Evolutionary conservation across 106 monocot genomes (phyloP).

Genomic region (Dendrobium officinale): DNA sequence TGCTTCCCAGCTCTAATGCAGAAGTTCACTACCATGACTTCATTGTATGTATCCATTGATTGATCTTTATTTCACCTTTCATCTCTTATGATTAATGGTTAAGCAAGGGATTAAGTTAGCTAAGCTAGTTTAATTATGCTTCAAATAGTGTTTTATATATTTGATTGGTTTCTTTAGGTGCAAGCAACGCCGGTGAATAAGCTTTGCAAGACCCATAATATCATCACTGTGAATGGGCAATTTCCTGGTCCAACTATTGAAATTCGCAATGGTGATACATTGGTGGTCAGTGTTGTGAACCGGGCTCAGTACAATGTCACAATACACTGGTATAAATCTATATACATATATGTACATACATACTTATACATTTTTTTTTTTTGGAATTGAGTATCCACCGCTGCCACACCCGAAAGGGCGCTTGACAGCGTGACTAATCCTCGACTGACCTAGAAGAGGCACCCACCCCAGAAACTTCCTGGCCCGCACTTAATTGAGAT

Average conservation of each 20-base stretch:
- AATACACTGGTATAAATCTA: slow-evolving; percentile 42
- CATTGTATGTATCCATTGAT: slow-evolving; percentile 10
- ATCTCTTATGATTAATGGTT: not conserved
- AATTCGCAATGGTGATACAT: slow-evolving; percentile 46
- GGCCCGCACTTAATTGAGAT: too few species aligned
- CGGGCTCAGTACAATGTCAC: slow-evolving; percentile 49
- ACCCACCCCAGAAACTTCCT: too few species aligned
- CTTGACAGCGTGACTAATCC: too few species aligned
- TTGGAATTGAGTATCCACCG: too few species aligned
- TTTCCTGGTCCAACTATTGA: slow-evolving; percentile 59
- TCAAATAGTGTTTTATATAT: not conserved
- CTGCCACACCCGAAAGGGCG: too few species aligned
- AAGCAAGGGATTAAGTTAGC: not conserved
- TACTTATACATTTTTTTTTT: too few species aligned
- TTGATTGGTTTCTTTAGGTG: slow-evolving; percentile 17
- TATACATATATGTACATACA: not conserved
- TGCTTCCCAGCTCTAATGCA: slow-evolving; percentile 7
- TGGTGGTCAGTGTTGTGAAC: slow-evolving; percentile 59
- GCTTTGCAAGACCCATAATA: slow-evolving; percentile 58
- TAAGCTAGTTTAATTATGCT: not conserved
- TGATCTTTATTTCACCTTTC: not conserved
- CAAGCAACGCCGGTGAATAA: slow-evolving; percentile 59
- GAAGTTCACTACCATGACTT: slow-evolving; percentile 25
- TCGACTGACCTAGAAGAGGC: too few species aligned
- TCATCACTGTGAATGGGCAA: slow-evolving; percentile 64